A percentile compares a stretch with the other conserved stretches of the same genome.
phyloP scores from a whole-genome alignment of 1,139 yeast genomes.

The Yamadazyma triangularis region DNA sequence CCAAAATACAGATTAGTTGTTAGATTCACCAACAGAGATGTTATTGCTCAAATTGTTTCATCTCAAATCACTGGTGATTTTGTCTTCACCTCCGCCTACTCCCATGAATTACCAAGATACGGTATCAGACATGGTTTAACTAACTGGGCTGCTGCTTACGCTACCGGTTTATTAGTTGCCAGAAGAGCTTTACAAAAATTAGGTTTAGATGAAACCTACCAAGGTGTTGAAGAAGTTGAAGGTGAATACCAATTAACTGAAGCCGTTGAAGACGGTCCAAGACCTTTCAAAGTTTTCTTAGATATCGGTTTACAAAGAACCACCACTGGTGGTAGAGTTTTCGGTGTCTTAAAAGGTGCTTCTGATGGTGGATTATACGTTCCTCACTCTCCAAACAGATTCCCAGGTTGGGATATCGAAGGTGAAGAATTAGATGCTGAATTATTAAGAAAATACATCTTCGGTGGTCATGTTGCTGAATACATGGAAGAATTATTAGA shows the following conservation, averaged over 20 bases:
- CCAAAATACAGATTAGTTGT: conserved; percentile 99
- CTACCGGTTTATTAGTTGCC: conserved; percentile 97
- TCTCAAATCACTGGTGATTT: conserved; percentile 97
- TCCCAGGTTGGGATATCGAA: conserved; percentile 99
- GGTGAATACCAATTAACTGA: conserved; percentile 98
- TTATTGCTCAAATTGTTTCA: conserved; percentile 94
- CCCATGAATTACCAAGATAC: conserved; percentile 97
- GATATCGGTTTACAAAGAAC: conserved; percentile 99
- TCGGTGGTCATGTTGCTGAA: conserved; percentile 99
- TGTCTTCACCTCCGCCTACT: conserved; percentile 96
- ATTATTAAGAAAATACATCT: conserved; percentile 96
- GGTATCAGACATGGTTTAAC: conserved; percentile 99
- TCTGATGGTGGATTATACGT: conserved; percentile 99
- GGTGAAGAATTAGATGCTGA: conserved; percentile 98
- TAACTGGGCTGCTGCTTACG: conserved; percentile 99
- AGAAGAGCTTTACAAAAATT: conserved; percentile 98
- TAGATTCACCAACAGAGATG: conserved; percentile 99
- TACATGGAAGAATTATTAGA: conserved; percentile 99
- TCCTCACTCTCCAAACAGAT: conserved; percentile 99
- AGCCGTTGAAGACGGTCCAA: conserved; percentile 99
- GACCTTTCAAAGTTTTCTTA: conserved; percentile 99
- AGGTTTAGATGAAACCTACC: conserved; percentile 96
- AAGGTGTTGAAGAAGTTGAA: conserved; percentile 98
- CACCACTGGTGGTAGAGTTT: conserved; percentile 99
- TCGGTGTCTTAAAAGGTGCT: conserved; percentile 99